A percentile compares a stretch with the other conserved stretches of the same genome.
phyloP scores from a whole-genome alignment of 257 asterid species.

The Paraleonurus japonicus region DNA sequence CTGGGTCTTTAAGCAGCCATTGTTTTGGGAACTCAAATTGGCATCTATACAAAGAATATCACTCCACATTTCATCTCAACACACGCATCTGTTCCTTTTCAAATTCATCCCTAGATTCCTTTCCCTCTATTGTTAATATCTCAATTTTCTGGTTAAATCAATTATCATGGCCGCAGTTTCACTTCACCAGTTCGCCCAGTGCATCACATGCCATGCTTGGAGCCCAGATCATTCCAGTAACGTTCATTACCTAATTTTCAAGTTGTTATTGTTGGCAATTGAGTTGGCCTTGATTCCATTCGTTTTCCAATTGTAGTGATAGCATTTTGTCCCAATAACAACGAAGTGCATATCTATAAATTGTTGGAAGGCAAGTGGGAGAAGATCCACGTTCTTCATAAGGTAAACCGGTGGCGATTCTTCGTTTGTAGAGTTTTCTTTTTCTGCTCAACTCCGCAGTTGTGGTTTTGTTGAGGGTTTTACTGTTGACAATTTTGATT shows the following conservation, averaged over 20 bases:
- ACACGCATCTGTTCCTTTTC: neutral
- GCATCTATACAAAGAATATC: too few species aligned
- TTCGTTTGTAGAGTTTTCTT: neutral
- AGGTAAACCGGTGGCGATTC: constrained; percentile 41
- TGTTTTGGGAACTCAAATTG: too few species aligned
- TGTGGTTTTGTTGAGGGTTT: neutral
- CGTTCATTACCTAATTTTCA: neutral
- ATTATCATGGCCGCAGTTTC: constrained; percentile 76
- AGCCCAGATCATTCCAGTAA: constrained; percentile 89
- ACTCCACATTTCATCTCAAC: constrained; percentile 8
- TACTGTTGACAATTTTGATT: neutral
- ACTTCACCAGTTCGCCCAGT: constrained; percentile 80
- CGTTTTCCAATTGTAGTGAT: constrained; percentile 55
- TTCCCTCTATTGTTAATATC: neutral
- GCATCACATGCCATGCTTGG: constrained; percentile 95
- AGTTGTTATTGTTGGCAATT: neutral
- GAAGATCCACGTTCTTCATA: constrained; percentile 91
- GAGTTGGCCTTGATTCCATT: constrained; percentile 12
- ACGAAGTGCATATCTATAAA: constrained; percentile 82
- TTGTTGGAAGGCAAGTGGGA: constrained; percentile 87
- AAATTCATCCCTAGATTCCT: neutral
- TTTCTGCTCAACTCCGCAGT: neutral
- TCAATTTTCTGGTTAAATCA: constrained; percentile 14
- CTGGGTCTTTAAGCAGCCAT: too few species aligned
- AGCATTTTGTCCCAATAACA: constrained; percentile 87